A percentile compares a stretch with the other conserved stretches of the same genome.
Conservation (phyloP, 139 green algal genomes). For the Desmodesmus armatus region DNA sequence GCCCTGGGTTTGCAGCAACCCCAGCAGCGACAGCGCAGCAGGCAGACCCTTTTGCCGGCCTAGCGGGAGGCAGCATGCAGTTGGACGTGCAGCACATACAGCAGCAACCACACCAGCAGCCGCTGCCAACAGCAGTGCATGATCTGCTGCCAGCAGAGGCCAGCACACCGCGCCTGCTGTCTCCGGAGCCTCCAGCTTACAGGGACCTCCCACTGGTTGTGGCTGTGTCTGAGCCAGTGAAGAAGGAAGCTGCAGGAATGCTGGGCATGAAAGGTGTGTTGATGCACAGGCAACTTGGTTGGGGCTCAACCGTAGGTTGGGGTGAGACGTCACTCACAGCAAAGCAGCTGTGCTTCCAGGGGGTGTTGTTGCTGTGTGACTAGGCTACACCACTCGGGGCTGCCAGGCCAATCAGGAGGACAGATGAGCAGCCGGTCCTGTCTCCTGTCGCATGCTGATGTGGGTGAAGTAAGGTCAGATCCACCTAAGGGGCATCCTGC, state of each 20-base stretch:
- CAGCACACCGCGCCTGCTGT: conserved; percentile 12
- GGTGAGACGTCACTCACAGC: too few relatives aligned
- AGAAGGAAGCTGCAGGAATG: conserved; percentile 60
- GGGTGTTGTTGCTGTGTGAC: background rate
- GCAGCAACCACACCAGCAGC: conserved; percentile 24
- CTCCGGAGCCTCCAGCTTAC: background rate
- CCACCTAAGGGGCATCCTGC: background rate
- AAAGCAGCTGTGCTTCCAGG: too few relatives aligned
- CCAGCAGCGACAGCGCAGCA: background rate
- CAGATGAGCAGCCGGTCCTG: too few relatives aligned
- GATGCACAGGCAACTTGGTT: background rate
- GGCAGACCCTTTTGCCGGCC: background rate
- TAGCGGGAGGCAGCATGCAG: background rate
- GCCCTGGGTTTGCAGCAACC: background rate
- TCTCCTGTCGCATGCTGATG: too few relatives aligned
- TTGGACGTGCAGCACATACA: background rate
- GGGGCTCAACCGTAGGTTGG: background rate
- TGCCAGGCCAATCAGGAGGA: too few relatives aligned
- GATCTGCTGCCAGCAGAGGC: background rate
- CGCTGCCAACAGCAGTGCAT: background rate
- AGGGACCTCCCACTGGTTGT: conserved; percentile 53
- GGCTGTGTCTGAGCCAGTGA: conserved; percentile 77
- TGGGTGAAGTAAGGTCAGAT: too few relatives aligned
- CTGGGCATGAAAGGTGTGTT: conserved; percentile 70
- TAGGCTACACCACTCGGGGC: background rate